Base-by-base conservation (phyloP, 2,329 filamentous ascomycete genomes). In the Xylariaceae sp. region DNA sequence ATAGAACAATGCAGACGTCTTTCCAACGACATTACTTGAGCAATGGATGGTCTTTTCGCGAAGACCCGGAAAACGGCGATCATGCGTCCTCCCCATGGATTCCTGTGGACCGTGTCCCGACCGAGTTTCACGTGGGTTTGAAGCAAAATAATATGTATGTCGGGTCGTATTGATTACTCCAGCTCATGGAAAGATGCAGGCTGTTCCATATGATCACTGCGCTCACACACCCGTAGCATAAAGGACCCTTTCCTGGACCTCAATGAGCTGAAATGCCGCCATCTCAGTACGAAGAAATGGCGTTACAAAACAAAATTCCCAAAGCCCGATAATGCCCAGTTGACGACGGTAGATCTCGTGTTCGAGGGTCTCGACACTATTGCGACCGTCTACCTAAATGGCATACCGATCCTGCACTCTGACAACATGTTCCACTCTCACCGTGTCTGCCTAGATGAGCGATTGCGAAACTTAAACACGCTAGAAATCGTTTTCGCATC, bases 331-430 rank as follows among this genome's bases (percentile, higher is more conserved):
- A 54, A 37, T 17, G 56, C 61, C 15, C 56, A 58, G 35, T 39
- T 63, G 17, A 69, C 71, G 35, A 65, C 65, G 6, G 73, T 76
- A 15, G 77, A 82, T 13, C 73, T 88, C 4, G 81, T 84, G 8
- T 86, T 88, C 59, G 79, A 86, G 64, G 85, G 85, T 0, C 77
- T 88, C 1, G 85, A 88, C 66, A 88, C 85, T 0, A 86, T 85
- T 63, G 82, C 84, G 0, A 82, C 77, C 0, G 82, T 86, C 41
- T 75, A 66, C 8, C 74, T 88, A 15, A 85, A 87, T 64, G 81
- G 76, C 8, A 66, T 73, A 0, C 68, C 74, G 30, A 80, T 88
- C 6, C 73, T 87, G 10, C 70, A 78, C 61, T 79, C 80, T 8
- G 81, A 85, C 62, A 88, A 87, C 70, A 87, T 87, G 84, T 87